Percentiles rank a stretch among this genome's conserved stretches.
phyloP scores from a whole-genome alignment of 192 early-diverging fungal species.

The Coemansia sp. region DNA sequence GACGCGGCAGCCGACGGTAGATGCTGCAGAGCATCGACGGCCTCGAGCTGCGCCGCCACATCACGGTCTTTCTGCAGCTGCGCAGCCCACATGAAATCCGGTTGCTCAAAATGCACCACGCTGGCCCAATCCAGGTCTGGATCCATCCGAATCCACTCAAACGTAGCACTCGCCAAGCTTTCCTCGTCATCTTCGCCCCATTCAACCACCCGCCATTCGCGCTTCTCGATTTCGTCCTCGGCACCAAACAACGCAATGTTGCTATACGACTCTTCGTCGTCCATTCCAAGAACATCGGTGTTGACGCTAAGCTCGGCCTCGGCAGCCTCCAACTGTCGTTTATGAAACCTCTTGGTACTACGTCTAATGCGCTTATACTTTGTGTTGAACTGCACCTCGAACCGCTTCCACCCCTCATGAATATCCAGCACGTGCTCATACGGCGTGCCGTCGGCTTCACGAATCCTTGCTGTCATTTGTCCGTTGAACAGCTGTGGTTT shows the following conservation, averaged over 20 bases:
- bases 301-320: constrained; percentile 59
- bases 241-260: constrained; percentile 56
- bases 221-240: constrained; percentile 63
- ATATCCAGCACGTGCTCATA: constrained; percentile 86
- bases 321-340: constrained; percentile 69
- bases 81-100: constrained; percentile 94
- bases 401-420: constrained; percentile 68
- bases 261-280: constrained; percentile 47
- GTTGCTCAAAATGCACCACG: constrained; percentile 79
- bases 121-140: constrained; percentile 94
- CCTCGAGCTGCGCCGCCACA: constrained; percentile 90
- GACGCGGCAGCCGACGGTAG: constrained; percentile 67
- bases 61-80: constrained; percentile 88
- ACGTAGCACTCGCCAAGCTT: constrained; percentile 59
- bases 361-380: constrained; percentile 96
- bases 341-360: constrained; percentile 71
- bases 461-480: constrained; percentile 71
- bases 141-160: constrained; percentile 97
- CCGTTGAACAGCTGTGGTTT: constrained; percentile 56
- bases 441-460: constrained; percentile 79
- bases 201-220: constrained; percentile 72
- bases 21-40: constrained; percentile 64
- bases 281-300: constrained; percentile 46
- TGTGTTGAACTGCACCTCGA: constrained; percentile 93
- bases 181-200: constrained; percentile 82